Conservation (phyloP, 768 basidiomycete species). For the Boletus sensibilis region DNA sequence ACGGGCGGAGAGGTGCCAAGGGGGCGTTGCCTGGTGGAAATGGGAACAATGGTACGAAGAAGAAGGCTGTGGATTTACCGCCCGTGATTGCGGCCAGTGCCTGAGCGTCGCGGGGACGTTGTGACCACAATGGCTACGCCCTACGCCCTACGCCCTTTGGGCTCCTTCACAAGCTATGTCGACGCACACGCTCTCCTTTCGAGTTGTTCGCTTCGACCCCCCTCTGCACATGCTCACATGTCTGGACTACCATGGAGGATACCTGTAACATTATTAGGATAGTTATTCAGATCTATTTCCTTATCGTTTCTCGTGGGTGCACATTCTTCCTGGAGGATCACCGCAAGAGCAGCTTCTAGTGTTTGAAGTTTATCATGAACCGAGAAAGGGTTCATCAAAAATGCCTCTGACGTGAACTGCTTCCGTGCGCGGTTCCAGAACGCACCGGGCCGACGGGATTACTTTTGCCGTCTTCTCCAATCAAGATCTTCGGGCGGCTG, state of each 20-base stretch:
- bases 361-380: background rate
- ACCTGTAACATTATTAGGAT: conserved; percentile 37
- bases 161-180: conserved; percentile 4
- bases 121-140: background rate
- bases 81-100: conserved; percentile 38
- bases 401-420: background rate
- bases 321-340: background rate
- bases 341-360: background rate
- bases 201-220: background rate
- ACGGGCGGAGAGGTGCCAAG: conserved; percentile 12
- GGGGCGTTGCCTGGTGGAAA: conserved; percentile 10
- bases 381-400: background rate
- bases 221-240: background rate
- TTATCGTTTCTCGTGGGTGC: background rate
- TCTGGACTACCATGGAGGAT: conserved; percentile 29
- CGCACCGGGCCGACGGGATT: background rate
- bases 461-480: background rate
- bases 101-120: conserved; percentile 9
- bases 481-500: background rate
- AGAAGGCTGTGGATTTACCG: conserved; percentile 31
- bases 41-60: conserved; percentile 18
- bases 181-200: background rate
- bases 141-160: background rate
- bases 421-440: background rate
- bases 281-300: conserved; percentile 17